phyloP scores from a whole-genome alignment of 768 basidiomycete genomes.

The Lepiota subincarnata region DNA sequence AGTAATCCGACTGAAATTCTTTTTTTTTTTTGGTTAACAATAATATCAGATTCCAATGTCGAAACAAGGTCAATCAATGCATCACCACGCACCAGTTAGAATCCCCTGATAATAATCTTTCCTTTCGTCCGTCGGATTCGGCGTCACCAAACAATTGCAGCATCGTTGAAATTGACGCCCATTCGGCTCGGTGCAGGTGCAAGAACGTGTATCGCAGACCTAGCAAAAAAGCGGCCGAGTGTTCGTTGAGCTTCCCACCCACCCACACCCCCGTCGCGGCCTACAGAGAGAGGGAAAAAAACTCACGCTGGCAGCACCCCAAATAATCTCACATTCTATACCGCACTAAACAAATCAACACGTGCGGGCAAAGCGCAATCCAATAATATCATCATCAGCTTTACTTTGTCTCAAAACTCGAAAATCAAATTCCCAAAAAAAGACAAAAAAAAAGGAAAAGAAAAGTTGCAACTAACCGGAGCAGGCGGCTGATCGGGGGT shows the following conservation, averaged over 20 bases:
- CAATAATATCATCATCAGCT: no score
- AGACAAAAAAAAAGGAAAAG: no score
- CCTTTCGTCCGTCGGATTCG: not conserved
- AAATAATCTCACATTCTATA: conserved; percentile 4
- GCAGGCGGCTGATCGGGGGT: not conserved
- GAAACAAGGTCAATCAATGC: no score
- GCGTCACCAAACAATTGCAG: not conserved
- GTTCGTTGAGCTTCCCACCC: not conserved
- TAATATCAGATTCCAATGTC: not conserved
- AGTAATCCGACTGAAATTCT: conserved; percentile 5
- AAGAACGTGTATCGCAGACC: conserved; percentile 4
- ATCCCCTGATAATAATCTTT: conserved; percentile 7
- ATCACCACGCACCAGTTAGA: not conserved
- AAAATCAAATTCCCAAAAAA: no score
- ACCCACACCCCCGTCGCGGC: no score
- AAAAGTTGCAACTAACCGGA: not conserved
- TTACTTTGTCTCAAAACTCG: no score
- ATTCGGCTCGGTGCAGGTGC: not conserved
- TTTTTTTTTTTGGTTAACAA: not conserved
- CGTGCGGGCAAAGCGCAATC: no score
- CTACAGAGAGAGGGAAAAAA: not conserved
- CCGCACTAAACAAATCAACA: not conserved
- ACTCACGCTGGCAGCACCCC: conserved; percentile 8
- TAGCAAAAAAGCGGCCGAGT: not conserved
- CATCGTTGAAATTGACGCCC: not conserved